Evolutionary conservation across 768 basidiomycete genomes (phyloP).

Genomic region (Pholiota conissans): DNA sequence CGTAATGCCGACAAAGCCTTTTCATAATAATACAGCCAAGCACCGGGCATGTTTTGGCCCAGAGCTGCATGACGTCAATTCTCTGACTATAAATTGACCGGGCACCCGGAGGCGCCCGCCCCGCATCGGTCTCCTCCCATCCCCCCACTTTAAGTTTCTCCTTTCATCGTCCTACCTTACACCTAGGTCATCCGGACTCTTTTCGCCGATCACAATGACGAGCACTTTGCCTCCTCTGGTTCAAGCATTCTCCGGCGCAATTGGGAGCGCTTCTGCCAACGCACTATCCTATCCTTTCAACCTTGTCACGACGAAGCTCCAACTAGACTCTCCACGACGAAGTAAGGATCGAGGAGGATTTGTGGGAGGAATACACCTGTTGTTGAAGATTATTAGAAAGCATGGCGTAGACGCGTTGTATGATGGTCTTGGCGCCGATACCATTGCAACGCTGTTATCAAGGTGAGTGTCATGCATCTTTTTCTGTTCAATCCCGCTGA

Average conservation of each 20-base stretch:
- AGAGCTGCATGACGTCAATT: background rate
- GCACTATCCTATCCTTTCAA: conserved; percentile 57
- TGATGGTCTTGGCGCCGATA: conserved; percentile 51
- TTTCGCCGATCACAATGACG: conserved; percentile 52
- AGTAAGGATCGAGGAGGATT: conserved; percentile 24
- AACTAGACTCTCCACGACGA: conserved; percentile 33
- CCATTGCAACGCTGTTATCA: conserved; percentile 52
- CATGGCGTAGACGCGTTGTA: conserved; percentile 49
- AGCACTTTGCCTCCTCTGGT: conserved; percentile 58
- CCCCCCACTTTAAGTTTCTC: no score
- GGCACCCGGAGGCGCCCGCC: no score
- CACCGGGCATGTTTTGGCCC: background rate
- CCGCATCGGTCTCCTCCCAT: no score
- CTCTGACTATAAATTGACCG: background rate
- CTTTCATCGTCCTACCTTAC: background rate
- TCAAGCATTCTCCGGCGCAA: conserved; percentile 57
- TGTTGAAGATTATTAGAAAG: conserved; percentile 36
- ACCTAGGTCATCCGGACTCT: no score
- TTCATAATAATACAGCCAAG: no score
- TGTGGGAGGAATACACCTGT: conserved; percentile 32
- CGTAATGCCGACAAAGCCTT: no score
- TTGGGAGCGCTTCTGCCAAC: conserved; percentile 57
- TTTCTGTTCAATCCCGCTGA: background rate
- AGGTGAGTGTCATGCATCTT: conserved; percentile 35
- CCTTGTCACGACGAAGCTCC: conserved; percentile 53